phyloP scores from a whole-genome alignment of 306 rosid species.

The Ammopiptanthus mongolicus region DNA sequence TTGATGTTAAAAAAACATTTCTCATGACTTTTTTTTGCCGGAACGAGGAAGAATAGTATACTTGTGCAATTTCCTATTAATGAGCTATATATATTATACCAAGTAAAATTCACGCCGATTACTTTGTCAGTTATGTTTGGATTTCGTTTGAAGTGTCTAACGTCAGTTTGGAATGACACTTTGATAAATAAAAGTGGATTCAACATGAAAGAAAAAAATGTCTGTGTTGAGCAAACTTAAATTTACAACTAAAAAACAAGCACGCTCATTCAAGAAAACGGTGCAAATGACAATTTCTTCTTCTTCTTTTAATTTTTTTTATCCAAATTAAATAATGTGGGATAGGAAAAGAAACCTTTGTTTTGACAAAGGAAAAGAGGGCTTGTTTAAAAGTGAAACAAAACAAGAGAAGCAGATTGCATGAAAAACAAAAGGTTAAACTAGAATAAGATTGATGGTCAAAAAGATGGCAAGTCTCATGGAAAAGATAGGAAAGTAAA shows the following conservation, averaged over 20 bases:
- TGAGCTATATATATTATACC: background rate
- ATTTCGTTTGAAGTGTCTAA: too few species aligned
- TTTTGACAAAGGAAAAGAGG: constrained; percentile 27
- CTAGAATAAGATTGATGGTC: constrained; percentile 52
- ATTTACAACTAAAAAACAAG: too few species aligned
- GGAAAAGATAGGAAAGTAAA: constrained; percentile 55
- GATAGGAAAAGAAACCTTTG: constrained; percentile 10
- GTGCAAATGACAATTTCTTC: background rate
- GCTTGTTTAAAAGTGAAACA: constrained; percentile 37
- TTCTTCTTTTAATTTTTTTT: background rate
- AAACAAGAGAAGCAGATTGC: constrained; percentile 39
- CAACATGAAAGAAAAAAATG: too few species aligned
- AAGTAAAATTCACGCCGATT: background rate
- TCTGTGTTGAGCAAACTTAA: too few species aligned
- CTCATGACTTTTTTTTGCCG: background rate
- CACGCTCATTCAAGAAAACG: too few species aligned
- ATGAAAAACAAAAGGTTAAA: constrained; percentile 36
- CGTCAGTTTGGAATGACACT: too few species aligned
- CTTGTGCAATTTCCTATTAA: background rate
- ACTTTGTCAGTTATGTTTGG: too few species aligned
- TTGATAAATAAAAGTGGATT: too few species aligned
- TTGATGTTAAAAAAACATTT: too few species aligned
- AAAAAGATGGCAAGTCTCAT: constrained; percentile 46
- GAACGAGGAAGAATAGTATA: background rate
- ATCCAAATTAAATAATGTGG: constrained; percentile 7